Evolutionary conservation across 2,329 filamentous ascomycete genomes (phyloP).

Genomic region (Lasiodiplodia sp.): DNA sequence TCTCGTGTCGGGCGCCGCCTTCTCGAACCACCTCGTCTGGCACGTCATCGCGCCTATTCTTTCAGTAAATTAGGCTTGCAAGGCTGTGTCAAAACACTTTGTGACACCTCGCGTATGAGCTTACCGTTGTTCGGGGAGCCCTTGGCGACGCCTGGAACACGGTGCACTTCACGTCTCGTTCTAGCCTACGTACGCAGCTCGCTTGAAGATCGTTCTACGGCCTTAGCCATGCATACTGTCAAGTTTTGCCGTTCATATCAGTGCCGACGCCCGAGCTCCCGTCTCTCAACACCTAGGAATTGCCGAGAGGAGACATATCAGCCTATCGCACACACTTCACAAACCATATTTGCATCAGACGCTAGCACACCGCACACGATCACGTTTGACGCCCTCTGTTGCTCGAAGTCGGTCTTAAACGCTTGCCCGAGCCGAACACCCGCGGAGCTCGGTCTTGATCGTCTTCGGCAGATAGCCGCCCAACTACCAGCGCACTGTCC

Average conservation of each 20-base stretch:
- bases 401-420: neutral
- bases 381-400: neutral
- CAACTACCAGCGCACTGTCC: neutral
- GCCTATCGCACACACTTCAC: slow-evolving; percentile 11
- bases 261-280: neutral
- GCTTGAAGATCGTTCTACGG: slow-evolving; percentile 6
- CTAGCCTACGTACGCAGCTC: slow-evolving; percentile 11
- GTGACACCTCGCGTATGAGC: slow-evolving; percentile 22
- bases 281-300: slow-evolving; percentile 13
- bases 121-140: neutral
- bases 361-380: neutral
- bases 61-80: slow-evolving; percentile 11
- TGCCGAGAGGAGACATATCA: slow-evolving; percentile 4
- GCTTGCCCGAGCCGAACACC: neutral
- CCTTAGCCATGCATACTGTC: slow-evolving; percentile 1
- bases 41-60: slow-evolving; percentile 21
- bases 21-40: slow-evolving; percentile 3
- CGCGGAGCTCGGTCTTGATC: neutral
- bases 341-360: slow-evolving; percentile 8
- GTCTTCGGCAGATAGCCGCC: neutral
- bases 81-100: slow-evolving; percentile 25
- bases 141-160: slow-evolving; percentile 23
- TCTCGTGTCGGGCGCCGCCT: neutral
- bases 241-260: neutral
- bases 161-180: slow-evolving; percentile 23